Evolutionary conservation across 768 basidiomycete species (phyloP).

Genomic region (Kwoniella mangroviensis): DNA sequence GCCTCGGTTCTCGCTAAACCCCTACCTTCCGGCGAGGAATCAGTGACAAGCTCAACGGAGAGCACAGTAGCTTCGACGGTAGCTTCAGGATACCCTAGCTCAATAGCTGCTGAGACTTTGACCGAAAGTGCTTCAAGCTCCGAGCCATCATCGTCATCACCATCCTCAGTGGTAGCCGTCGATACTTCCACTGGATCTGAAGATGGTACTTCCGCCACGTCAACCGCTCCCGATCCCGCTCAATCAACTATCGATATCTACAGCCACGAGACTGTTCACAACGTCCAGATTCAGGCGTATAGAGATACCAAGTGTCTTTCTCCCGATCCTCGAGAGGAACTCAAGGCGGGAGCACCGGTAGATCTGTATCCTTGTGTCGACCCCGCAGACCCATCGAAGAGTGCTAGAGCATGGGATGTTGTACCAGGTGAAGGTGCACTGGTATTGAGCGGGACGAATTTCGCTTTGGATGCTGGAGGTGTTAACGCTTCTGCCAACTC

Average conservation of each 20-base stretch:
- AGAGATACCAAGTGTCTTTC: constrained; percentile 3
- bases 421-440: background rate
- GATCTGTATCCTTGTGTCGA: constrained; percentile 11
- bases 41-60: background rate
- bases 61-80: background rate
- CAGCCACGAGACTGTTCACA: background rate
- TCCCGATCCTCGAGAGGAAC: background rate
- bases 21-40: background rate
- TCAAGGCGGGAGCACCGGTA: background rate
- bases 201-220: too few relatives aligned
- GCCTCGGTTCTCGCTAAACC: background rate
- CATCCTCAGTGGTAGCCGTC: background rate
- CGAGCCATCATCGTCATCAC: background rate
- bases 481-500: background rate
- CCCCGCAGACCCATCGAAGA: background rate
- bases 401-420: constrained; percentile 5
- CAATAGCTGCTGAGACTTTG: background rate
- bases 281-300: constrained; percentile 4
- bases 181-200: background rate
- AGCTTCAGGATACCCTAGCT: background rate
- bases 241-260: background rate
- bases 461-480: constrained; percentile 6
- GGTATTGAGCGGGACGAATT: constrained; percentile 1
- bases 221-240: background rate
- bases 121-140: background rate